A percentile compares a stretch with the other conserved stretches of the same genome.
Conservation (phyloP, 2,329 filamentous ascomycete genomes). For the Davidsoniella neocaledoniae region DNA sequence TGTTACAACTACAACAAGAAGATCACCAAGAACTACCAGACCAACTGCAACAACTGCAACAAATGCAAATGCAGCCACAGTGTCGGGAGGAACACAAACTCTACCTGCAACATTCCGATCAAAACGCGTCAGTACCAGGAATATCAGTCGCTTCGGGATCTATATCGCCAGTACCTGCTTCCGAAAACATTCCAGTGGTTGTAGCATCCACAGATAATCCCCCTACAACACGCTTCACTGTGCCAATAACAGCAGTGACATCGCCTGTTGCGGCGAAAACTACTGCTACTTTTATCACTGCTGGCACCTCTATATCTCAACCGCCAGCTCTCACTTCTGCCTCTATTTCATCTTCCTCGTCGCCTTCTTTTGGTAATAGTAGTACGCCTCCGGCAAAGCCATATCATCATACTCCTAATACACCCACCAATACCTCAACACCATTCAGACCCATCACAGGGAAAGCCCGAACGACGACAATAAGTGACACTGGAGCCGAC, state of each 20-base stretch:
- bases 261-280: not conserved
- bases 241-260: not conserved
- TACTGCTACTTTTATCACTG: not conserved
- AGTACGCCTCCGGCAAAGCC: not conserved
- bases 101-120: constrained; percentile 3
- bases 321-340: not conserved
- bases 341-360: not conserved
- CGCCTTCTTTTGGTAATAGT: not conserved
- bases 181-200: constrained; percentile 5
- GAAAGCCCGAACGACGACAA: too few relatives aligned
- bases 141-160: too few relatives aligned
- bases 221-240: not conserved
- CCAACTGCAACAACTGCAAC: too few relatives aligned
- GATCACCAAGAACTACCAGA: too few relatives aligned
- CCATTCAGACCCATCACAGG: too few relatives aligned
- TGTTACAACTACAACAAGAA: too few relatives aligned
- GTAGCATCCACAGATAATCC: not conserved
- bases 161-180: not conserved
- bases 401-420: not conserved
- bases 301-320: not conserved
- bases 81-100: too few relatives aligned
- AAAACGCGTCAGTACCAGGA: not conserved
- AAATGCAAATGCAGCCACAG: too few relatives aligned
- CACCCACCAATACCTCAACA: not conserved
- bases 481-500: too few relatives aligned